These are phyloP conservation scores for Spirogloea muscicola DNA, from an alignment of 139 green algal species.

Conservation along the genomic window DNA sequence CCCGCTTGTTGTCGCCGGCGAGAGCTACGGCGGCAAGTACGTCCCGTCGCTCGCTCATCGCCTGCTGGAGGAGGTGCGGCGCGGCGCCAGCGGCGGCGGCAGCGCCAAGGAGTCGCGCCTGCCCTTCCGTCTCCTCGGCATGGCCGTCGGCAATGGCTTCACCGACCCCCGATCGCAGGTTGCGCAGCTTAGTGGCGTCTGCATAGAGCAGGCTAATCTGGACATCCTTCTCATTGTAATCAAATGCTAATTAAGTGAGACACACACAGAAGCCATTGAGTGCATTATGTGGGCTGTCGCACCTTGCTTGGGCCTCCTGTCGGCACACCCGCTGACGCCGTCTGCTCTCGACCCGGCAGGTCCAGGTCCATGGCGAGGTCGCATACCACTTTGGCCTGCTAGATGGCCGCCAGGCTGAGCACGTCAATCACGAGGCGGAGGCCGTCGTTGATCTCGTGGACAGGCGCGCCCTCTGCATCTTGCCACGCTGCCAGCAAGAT, in stretches of 20 bases:
- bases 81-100: neutral
- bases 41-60: slow-evolving; percentile 10
- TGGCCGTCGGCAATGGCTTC: slow-evolving; percentile 56
- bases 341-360: too few species aligned
- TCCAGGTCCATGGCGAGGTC: slow-evolving; percentile 51
- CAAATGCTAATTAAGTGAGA: too few species aligned
- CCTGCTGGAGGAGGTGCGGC: neutral
- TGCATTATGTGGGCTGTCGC: too few species aligned
- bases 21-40: slow-evolving; percentile 66
- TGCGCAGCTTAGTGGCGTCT: too few species aligned
- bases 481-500: too few species aligned
- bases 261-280: too few species aligned
- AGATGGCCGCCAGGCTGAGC: slow-evolving; percentile 39
- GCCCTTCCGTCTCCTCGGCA: slow-evolving; percentile 33
- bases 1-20: slow-evolving; percentile 83
- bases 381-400: slow-evolving; percentile 58
- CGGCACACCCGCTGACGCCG: too few species aligned
- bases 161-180: slow-evolving; percentile 59
- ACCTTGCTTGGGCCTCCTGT: too few species aligned
- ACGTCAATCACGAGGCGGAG: slow-evolving; percentile 39
- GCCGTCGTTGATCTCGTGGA: slow-evolving; percentile 44
- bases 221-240: too few species aligned
- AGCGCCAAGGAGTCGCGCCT: neutral
- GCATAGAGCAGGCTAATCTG: too few species aligned
- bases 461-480: too few species aligned